A percentile compares a stretch with the other conserved stretches of the same genome.
These are phyloP conservation scores for Noccaea bulbosa DNA, from an alignment of 345 rosid species.

Conservation along the genomic window DNA sequence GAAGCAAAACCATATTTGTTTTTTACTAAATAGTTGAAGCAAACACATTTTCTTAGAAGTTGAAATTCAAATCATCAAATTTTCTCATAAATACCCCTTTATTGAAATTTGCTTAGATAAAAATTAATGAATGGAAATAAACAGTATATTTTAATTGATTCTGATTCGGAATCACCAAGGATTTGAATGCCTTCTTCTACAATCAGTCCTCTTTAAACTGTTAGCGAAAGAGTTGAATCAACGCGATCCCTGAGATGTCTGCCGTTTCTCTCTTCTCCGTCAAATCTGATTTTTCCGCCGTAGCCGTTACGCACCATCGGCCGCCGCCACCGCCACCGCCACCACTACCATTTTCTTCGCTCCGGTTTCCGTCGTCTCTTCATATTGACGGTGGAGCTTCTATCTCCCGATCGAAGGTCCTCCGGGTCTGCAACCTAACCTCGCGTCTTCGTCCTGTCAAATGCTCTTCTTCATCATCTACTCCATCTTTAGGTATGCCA, in stretches of 20 bases:
- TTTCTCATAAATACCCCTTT: neutral
- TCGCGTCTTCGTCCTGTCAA: slow-evolving; percentile 43
- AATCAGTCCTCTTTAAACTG: neutral
- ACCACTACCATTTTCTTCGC: neutral
- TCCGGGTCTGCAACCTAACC: slow-evolving; percentile 28
- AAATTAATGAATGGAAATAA: no score
- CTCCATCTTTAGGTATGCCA: slow-evolving; percentile 54
- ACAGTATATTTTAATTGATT: no score
- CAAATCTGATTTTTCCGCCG: slow-evolving; percentile 35
- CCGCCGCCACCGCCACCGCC: slow-evolving; percentile 17
- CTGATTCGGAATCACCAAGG: neutral
- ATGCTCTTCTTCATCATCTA: slow-evolving; percentile 51
- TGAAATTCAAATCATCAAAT: neutral
- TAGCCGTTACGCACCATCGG: slow-evolving; percentile 47
- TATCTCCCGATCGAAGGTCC: slow-evolving; percentile 37
- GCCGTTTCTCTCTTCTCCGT: slow-evolving; percentile 35
- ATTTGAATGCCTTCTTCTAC: neutral
- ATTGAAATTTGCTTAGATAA: neutral
- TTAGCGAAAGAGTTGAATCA: slow-evolving; percentile 7
- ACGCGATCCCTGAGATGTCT: slow-evolving; percentile 31
- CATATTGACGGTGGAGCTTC: slow-evolving; percentile 38
- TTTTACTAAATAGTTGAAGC: no score
- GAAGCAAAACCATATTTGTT: neutral
- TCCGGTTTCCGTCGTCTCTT: slow-evolving; percentile 36
- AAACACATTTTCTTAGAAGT: no score